These are phyloP conservation scores for Phytophthora ramorum DNA, from an alignment of 352 stramenopile species.

Conservation along the genomic window DNA sequence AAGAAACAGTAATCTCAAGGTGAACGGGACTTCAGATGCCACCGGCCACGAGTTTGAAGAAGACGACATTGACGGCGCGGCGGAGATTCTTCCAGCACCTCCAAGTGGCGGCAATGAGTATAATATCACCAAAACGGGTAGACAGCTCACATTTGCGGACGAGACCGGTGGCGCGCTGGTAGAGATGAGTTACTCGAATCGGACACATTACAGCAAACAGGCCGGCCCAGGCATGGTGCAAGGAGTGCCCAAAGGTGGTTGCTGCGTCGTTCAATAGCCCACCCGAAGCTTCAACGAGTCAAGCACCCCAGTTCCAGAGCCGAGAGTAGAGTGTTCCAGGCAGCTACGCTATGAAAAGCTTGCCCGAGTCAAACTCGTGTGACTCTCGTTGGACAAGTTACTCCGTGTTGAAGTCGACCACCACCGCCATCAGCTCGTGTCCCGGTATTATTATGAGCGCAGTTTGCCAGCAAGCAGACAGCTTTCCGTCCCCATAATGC, in stretches of 20 bases:
- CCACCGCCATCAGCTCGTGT: background rate
- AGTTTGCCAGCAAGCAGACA: constrained; percentile 9
- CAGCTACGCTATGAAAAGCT: constrained; percentile 6
- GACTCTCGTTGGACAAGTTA: constrained; percentile 16
- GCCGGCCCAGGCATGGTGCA: constrained; percentile 38
- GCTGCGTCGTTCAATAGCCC: constrained; percentile 30
- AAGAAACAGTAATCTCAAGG: constrained; percentile 23
- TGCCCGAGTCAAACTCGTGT: constrained; percentile 6
- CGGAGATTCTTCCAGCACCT: constrained; percentile 21
- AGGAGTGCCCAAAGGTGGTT: constrained; percentile 33
- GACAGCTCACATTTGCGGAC: constrained; percentile 70
- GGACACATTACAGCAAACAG: constrained; percentile 87
- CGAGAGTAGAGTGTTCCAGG: constrained; percentile 3
- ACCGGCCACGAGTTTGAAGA: constrained; percentile 20
- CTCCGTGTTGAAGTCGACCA: constrained; percentile 15
- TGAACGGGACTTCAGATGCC: constrained; percentile 22
- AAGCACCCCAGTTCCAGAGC: background rate
- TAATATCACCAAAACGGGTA: constrained; percentile 36
- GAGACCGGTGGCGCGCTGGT: constrained; percentile 60
- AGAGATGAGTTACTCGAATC: constrained; percentile 76
- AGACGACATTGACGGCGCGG: constrained; percentile 25
- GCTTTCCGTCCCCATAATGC: constrained; percentile 15
- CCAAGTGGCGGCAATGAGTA: constrained; percentile 6
- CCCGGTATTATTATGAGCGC: constrained; percentile 26
- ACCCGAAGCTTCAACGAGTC: constrained; percentile 9